Evolutionary conservation across 352 stramenopile species (phyloP).

Genomic region (Phytophthora kernoviae): DNA sequence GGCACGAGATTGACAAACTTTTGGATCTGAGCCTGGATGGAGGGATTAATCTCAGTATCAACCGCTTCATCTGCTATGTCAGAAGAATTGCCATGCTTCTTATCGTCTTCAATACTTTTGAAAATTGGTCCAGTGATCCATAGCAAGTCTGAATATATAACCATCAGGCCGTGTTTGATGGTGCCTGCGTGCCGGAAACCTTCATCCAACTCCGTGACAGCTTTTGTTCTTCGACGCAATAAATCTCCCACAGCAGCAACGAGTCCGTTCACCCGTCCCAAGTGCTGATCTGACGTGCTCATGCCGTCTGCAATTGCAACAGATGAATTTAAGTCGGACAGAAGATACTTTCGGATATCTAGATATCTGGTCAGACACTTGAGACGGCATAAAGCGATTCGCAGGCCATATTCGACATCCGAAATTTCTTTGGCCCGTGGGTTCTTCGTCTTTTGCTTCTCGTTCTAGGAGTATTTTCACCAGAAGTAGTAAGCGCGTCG

Average conservation of each 20-base stretch:
- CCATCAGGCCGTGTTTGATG: constrained; percentile 66
- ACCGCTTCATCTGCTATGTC: constrained; percentile 1
- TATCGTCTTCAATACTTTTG: constrained; percentile 35
- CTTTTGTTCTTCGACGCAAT: constrained; percentile 53
- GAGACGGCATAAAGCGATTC: constrained; percentile 59
- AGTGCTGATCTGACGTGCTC: constrained; percentile 1
- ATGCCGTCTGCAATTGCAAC: constrained; percentile 1
- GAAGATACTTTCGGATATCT: constrained; percentile 69
- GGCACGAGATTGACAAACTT: constrained; percentile 40
- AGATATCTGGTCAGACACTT: constrained; percentile 67
- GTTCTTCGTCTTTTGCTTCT: constrained; percentile 40
- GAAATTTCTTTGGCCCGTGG: constrained; percentile 53
- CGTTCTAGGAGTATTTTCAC: constrained; percentile 20
- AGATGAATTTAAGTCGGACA: constrained; percentile 26
- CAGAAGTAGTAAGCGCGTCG: constrained; percentile 14
- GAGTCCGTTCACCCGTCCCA: constrained; percentile 47
- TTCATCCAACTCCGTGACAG: constrained; percentile 52
- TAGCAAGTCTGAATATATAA: constrained; percentile 78
- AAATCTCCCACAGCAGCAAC: constrained; percentile 40
- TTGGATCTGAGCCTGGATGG: constrained; percentile 42
- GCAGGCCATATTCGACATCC: constrained; percentile 75
- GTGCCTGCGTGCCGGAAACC: constrained; percentile 59
- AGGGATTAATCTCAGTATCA: constrained; percentile 14
- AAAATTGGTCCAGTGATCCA: constrained; percentile 79
- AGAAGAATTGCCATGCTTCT: constrained; percentile 24